These are phyloP conservation scores for Funneliformis caledonium DNA, from an alignment of 371 early-diverging fungal species.

Conservation along the genomic window DNA sequence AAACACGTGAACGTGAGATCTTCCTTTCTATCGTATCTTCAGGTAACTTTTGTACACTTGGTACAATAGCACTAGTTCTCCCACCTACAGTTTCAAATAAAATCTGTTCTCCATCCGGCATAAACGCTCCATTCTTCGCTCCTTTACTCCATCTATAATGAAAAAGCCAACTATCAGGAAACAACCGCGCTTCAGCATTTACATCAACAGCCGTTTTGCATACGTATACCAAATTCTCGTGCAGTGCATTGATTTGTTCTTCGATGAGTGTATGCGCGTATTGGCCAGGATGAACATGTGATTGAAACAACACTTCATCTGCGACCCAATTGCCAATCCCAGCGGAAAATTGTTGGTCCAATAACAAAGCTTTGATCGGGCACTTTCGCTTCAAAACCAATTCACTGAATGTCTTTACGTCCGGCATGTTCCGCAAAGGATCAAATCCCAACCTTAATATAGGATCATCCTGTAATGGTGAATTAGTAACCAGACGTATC, in stretches of 20 bases:
- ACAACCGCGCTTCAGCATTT: constrained; percentile 62
- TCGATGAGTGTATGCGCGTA: constrained; percentile 53
- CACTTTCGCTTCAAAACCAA: constrained; percentile 47
- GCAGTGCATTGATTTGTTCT: constrained; percentile 50
- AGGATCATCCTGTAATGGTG: constrained; percentile 52
- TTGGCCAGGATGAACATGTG: constrained; percentile 66
- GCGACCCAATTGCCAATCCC: constrained; percentile 78
- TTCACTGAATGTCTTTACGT: constrained; percentile 47
- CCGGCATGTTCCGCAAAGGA: constrained; percentile 56
- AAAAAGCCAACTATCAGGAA: constrained; percentile 69
- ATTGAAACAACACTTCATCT: constrained; percentile 67
- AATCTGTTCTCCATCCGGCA: constrained; percentile 50
- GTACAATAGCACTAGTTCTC: constrained; percentile 51
- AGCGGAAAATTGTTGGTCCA: constrained; percentile 65
- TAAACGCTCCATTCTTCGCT: constrained; percentile 46
- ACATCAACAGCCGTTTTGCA: constrained; percentile 53
- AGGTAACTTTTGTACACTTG: constrained; percentile 44
- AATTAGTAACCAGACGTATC: constrained; percentile 53
- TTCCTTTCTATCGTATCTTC: not conserved
- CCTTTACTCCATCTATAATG: constrained; percentile 64
- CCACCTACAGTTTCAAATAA: constrained; percentile 55
- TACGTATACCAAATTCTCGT: constrained; percentile 52
- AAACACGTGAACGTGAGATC: not conserved
- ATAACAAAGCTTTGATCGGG: constrained; percentile 62
- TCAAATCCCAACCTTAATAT: constrained; percentile 66